Evolutionary conservation across 208 protist genomes (phyloP).

Genomic region (Crithidia bombi): DNA sequence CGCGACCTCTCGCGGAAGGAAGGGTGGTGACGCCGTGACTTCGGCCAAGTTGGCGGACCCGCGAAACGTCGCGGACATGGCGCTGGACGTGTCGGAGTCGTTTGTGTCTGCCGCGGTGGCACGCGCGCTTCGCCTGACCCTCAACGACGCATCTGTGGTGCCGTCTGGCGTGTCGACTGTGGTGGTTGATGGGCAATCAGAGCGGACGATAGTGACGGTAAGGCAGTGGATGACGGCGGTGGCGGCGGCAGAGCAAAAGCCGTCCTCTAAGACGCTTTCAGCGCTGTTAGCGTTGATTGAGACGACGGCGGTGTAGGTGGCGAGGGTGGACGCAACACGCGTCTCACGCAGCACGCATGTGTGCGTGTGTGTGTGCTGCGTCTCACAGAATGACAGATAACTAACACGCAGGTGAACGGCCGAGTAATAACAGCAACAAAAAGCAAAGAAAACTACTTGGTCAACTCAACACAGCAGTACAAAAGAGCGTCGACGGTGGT

Average conservation of each 20-base stretch:
- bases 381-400: no score
- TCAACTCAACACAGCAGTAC: no score
- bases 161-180: background rate
- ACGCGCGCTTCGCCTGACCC: slow-evolving; percentile 4
- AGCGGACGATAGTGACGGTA: slow-evolving; percentile 17
- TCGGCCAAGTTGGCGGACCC: background rate
- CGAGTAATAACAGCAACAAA: no score
- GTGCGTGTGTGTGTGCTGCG: no score
- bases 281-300: slow-evolving; percentile 23
- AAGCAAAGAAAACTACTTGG: no score
- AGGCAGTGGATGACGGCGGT: slow-evolving; percentile 19
- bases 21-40: background rate
- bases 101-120: slow-evolving; percentile 30
- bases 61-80: background rate
- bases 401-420: no score
- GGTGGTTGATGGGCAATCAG: no score
- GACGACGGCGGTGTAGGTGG: slow-evolving; percentile 17
- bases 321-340: background rate
- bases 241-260: slow-evolving; percentile 18
- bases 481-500: no score
- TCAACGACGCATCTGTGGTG: background rate
- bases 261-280: background rate
- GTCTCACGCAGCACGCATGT: no score
- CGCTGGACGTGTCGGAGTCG: slow-evolving; percentile 23
- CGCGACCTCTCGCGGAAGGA: background rate